Evolutionary conservation across 257 asterid species (phyloP).

Genomic region (Rubia yunnanensis): DNA sequence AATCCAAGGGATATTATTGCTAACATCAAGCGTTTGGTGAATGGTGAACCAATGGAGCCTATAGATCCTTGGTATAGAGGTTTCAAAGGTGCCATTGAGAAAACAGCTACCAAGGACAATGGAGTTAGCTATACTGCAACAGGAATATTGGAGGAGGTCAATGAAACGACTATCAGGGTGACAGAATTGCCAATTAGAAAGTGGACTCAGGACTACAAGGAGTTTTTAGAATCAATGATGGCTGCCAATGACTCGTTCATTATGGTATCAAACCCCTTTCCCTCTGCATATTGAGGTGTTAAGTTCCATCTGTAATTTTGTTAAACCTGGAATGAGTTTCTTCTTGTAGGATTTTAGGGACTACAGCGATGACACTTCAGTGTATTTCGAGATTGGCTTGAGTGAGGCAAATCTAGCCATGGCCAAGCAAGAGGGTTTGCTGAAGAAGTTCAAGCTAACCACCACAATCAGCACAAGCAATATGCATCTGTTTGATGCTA

Average conservation of each 20-base stretch:
- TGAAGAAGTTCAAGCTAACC: conserved; percentile 74
- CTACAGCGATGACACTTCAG: conserved; percentile 57
- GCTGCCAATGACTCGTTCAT: conserved; percentile 74
- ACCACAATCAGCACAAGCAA: conserved; percentile 69
- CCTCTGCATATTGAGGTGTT: neutral
- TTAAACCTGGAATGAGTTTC: conserved; percentile 2
- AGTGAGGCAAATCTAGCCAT: conserved; percentile 43
- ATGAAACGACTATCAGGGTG: conserved; percentile 54
- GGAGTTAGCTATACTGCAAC: conserved; percentile 54
- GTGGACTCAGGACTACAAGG: conserved; percentile 96
- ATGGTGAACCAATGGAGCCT: conserved; percentile 60
- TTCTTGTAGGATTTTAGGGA: conserved; percentile 52
- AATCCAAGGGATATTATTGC: conserved; percentile 79
- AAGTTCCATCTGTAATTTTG: neutral
- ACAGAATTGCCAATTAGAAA: conserved; percentile 81
- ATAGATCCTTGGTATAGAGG: conserved; percentile 98
- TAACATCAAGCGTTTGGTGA: conserved; percentile 61
- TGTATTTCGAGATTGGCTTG: conserved; percentile 50
- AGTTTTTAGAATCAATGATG: conserved; percentile 68
- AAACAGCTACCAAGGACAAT: conserved; percentile 52
- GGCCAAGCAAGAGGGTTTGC: conserved; percentile 66
- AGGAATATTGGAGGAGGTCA: conserved; percentile 68
- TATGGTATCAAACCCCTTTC: conserved; percentile 35
- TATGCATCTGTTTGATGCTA: conserved; percentile 90
- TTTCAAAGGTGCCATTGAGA: conserved; percentile 69